Base-by-base conservation (phyloP, 2,329 filamentous ascomycete genomes). In the Aspergillus amoenus region DNA sequence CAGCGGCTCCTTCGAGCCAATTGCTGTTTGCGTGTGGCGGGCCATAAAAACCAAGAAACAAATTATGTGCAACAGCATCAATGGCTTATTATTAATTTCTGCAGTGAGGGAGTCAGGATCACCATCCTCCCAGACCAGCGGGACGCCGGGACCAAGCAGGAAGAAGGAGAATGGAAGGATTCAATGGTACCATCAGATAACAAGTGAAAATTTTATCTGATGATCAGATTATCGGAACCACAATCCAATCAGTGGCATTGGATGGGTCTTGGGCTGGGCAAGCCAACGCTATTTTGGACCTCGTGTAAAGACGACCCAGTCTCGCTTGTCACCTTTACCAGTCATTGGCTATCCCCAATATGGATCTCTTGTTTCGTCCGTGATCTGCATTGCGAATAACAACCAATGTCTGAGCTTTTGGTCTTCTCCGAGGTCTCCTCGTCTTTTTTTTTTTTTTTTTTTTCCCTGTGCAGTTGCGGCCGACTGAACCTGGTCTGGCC, bases 151-250 rank as follows among this genome's bases (percentile, higher is more conserved):
- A 18, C 40, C n/a, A n/a, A 42, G 40, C n/a, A 18, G 5, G 40
- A 42, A 17, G 40, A 17, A 12, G 40, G 9, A 12, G 17, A 17
- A 17, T 37, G 34, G 41, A 43, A 42, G 39, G 44, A 52, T 56
- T 32, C 52, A 42, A 54, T 64, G 62, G 62, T 55, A 57, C 63
- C 63, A 65, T 65, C 63, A 57, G 63, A 65, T 65, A 65, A 65
- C 57, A 45, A 47, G 60, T 45, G 57, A 61, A 62, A 64, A 57
- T 56, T 65, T 65, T 64, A 65, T 65, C 63, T 61, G 62, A 65
- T 65, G 62, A 65, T 64, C 57, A 63, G 63, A 65, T 65, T 62
- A 65, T 61, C 61, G 40, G 59, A 22, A 27, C 21, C 32, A 17
- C 21, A 27, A 22, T 43, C 49, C 49, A 52, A 52, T 52, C 30